Base-by-base conservation (phyloP, 176 grass and related monocot species). In the Elaeis guineensis region DNA sequence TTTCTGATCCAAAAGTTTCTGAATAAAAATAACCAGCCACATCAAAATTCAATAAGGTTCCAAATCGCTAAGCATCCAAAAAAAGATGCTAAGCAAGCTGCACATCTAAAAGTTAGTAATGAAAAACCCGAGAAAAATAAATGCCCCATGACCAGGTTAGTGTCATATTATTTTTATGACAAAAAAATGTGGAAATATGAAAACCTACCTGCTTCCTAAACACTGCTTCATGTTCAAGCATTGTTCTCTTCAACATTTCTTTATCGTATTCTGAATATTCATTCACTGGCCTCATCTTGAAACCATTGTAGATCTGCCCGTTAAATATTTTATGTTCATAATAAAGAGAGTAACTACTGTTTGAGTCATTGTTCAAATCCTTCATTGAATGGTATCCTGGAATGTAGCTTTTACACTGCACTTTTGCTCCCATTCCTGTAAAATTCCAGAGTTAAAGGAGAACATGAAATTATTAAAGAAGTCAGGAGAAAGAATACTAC, bases 161-260 rank as follows among this genome's bases (percentile, higher is more conserved):
- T 29, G 67, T 59, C 39, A 49, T 50, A 9, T 25, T 51, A 60
- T 17, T 17, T 2, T 21, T 28, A n/a, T 0, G 16, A 44, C 5
- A 21, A n/a, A 51, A 51, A 52, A 80, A 1, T 29, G 50, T 71
- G 22, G 51, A 26, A 20, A 55, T 69, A 53, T 21, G 23, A 75
- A 75, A 57, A 39, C 50, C 65, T 54, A 95, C 90, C 82, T 98
- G 93, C 62, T 87, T 74, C 72, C 76, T 88, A 67, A 92, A 98
- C 63, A 85, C 73, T 73, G 82, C 81, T 68, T 98, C 93, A 79
- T 98, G 93, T 66, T 88, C 78, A 79, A 98, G 81, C 76, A 98
- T 92, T 60, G 79, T 80, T 63, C 64, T 69, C 66, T 83, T 89
- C 54, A 98, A 68, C 76, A 78, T 80, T 81, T 92, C 84, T 69